Conservation (phyloP, 2,329 filamentous ascomycete species). For the Trichoderma cornu-damae region DNA sequence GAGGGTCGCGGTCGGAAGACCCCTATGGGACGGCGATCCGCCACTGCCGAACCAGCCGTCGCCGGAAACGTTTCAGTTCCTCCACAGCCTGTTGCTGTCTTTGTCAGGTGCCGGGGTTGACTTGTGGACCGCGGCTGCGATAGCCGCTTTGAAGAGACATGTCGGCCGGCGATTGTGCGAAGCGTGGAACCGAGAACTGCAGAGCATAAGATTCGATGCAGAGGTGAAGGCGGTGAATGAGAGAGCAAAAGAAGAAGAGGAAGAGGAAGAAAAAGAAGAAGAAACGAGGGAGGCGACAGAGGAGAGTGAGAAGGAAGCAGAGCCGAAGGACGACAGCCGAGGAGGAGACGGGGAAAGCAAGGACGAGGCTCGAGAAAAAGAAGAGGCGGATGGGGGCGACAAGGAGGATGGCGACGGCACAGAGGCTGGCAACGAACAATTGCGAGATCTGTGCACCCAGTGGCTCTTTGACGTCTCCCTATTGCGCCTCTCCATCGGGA, state of each 20-base stretch:
- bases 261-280: too few species aligned
- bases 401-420: neutral
- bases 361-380: constrained; percentile 16
- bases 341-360: constrained; percentile 17
- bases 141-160: constrained; percentile 56
- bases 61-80: constrained; percentile 64
- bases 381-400: constrained; percentile 13
- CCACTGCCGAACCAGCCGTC: constrained; percentile 74
- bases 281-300: constrained; percentile 18
- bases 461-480: constrained; percentile 57
- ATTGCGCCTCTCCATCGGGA: constrained; percentile 43
- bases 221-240: constrained; percentile 19
- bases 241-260: constrained; percentile 17
- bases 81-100: constrained; percentile 57
- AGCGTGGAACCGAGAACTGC: constrained; percentile 43
- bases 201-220: constrained; percentile 21
- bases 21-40: constrained; percentile 76
- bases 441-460: constrained; percentile 50
- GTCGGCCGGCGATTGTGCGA: constrained; percentile 48
- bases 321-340: constrained; percentile 18
- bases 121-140: constrained; percentile 70
- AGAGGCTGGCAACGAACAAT: constrained; percentile 25
- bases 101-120: constrained; percentile 72
- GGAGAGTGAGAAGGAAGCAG: constrained; percentile 9
- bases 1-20: constrained; percentile 53